These are phyloP conservation scores for Sclerotinia sclerotiorum DNA, from an alignment of 2,329 filamentous ascomycete genomes.

Conservation along the genomic window DNA sequence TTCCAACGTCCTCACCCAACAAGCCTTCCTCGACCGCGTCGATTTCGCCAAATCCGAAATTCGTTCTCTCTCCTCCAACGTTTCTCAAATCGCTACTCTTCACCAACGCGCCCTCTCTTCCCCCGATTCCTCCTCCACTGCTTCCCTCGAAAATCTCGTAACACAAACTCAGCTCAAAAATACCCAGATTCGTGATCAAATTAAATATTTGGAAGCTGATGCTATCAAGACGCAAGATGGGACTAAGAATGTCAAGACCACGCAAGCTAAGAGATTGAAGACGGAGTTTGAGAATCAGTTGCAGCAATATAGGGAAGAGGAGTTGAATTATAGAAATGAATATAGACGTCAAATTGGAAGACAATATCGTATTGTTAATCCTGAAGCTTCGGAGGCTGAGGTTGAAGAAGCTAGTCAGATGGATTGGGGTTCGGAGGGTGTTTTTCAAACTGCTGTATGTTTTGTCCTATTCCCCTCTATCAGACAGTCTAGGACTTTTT, in stretches of 20 bases:
- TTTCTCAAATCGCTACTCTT: constrained; percentile 65
- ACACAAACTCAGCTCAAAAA: constrained; percentile 70
- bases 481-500: too few species aligned
- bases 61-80: constrained; percentile 62
- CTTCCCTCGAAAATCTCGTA: constrained; percentile 61
- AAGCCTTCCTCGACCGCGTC: constrained; percentile 68
- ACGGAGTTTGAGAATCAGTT: constrained; percentile 70
- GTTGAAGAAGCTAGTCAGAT: constrained; percentile 66
- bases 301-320: constrained; percentile 68
- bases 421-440: constrained; percentile 75
- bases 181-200: constrained; percentile 74
- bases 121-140: constrained; percentile 55
- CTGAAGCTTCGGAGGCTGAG: constrained; percentile 72
- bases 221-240: constrained; percentile 61
- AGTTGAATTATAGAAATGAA: constrained; percentile 66
- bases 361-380: constrained; percentile 80
- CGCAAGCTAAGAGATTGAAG: constrained; percentile 74
- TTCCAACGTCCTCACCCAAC: constrained; percentile 54
- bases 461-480: background rate
- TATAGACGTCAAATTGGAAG: constrained; percentile 77
- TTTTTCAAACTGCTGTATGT: constrained; percentile 79
- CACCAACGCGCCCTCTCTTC: constrained; percentile 72
- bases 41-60: constrained; percentile 67
- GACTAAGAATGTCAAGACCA: constrained; percentile 64
- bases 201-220: constrained; percentile 73